Evolutionary conservation across 495 filamentous ascomycete species (phyloP).

Genomic region (Xylaria flabelliformis): DNA sequence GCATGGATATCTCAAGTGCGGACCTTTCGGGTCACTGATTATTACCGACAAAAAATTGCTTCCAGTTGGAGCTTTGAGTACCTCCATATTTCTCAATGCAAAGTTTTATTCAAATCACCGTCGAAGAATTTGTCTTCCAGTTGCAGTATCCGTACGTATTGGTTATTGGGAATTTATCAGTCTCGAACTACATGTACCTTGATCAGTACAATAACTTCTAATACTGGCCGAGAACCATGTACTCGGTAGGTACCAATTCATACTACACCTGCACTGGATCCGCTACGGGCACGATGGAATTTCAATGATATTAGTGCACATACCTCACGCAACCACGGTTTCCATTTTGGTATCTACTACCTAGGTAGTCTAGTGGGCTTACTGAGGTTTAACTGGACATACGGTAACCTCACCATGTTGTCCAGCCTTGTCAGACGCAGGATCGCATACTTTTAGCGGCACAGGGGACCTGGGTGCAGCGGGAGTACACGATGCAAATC

Average conservation of each 20-base stretch:
- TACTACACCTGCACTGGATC: neutral
- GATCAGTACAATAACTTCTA: neutral
- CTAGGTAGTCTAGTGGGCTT: neutral
- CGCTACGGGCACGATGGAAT: neutral
- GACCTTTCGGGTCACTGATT: conserved; percentile 19
- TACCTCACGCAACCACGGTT: neutral
- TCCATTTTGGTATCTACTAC: neutral
- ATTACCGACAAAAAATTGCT: conserved; percentile 1
- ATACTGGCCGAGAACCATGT: neutral
- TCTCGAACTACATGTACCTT: neutral
- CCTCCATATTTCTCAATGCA: neutral
- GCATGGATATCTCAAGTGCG: neutral
- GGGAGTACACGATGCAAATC: conserved; percentile 1
- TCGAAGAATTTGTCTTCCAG: neutral
- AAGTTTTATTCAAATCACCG: neutral
- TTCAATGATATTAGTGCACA: neutral
- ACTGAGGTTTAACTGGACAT: neutral
- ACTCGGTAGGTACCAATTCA: neutral
- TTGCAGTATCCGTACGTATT: neutral
- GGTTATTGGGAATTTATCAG: neutral
- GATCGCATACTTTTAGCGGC: neutral
- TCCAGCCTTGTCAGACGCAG: neutral
- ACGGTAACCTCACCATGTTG: neutral
- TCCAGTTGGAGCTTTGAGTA: conserved; percentile 1
- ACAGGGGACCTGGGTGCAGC: neutral